A percentile compares a stretch with the other conserved stretches of the same genome.
phyloP scores from a whole-genome alignment of 139 green algal genomes.

The Spirogloea muscicola region DNA sequence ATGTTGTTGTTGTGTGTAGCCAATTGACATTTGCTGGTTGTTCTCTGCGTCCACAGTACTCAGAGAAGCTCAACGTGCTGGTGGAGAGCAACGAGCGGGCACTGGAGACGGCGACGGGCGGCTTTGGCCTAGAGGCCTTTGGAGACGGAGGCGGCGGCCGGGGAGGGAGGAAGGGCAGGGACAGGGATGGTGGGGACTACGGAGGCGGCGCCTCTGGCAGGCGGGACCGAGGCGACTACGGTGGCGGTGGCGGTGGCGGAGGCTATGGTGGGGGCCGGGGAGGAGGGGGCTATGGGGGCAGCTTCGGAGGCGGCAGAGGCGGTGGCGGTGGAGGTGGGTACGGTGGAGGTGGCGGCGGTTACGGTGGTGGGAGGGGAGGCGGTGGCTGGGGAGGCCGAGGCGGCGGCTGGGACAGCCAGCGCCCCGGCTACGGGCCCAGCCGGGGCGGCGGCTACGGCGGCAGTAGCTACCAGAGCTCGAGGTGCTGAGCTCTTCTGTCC shows the following conservation, averaged over 20 bases:
- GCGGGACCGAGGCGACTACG: slow-evolving; percentile 4
- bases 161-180: slow-evolving; percentile 6
- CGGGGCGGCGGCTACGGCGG: too few species aligned
- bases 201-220: slow-evolving; percentile 9
- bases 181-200: neutral
- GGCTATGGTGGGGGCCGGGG: slow-evolving; percentile 45
- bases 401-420: neutral
- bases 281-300: slow-evolving; percentile 30
- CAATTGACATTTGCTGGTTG: neutral
- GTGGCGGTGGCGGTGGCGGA: slow-evolving; percentile 9
- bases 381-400: slow-evolving; percentile 15
- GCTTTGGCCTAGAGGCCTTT: neutral
- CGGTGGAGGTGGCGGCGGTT: slow-evolving; percentile 45
- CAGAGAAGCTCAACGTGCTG: slow-evolving; percentile 55
- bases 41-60: slow-evolving; percentile 12
- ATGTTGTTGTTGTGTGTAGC: neutral
- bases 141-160: slow-evolving; percentile 9
- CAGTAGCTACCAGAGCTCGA: too few species aligned
- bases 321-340: slow-evolving; percentile 37
- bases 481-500: too few species aligned
- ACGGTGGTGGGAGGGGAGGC: slow-evolving; percentile 27
- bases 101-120: slow-evolving; percentile 24
- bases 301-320: slow-evolving; percentile 13
- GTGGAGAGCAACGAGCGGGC: slow-evolving; percentile 95
- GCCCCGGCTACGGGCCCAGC: too few species aligned